Evolutionary conservation across 345 rosid species (phyloP), one percentile per base, ranked within the genome.

Genomic region (Linum tenue): DNA sequence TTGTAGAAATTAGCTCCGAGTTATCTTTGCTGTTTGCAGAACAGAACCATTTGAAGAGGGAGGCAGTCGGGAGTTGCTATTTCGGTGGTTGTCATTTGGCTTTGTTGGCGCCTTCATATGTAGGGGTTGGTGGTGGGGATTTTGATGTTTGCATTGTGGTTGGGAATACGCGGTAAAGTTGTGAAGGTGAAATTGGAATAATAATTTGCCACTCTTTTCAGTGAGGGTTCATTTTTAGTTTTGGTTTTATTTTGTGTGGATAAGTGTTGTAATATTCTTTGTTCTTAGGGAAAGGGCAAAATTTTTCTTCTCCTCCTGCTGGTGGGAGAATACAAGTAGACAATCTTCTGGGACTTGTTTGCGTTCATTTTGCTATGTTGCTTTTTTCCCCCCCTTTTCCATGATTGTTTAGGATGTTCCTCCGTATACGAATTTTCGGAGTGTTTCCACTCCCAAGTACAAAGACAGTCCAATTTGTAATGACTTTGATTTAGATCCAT

Each of bases 251-350:
- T 22, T 15, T 53, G 75, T 79, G 80, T 75, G 67, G 77, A 73
- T 73, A 74, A 66, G 81, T 77, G 66, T 64, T 80, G 83, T 75
- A 75, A 71, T 77, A 69, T 76, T 75, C 69, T 76, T 75, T 65
- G 43, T 53, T 31, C 58, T 53, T 63, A 65, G 73, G 72, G 69
- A 60, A 62, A 77, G 65, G 60, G 74, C 73, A 69, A 66, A 71
- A 68, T 67, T 72, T 67, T 55, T 37, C 40, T 3, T 51, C 69
- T 65, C 67, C 41, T 8, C 36, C n/a, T n/a, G 14, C 12, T 62
- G 5, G 37, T 56, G 9, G 53, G 53, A 48, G 6, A 41, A 41
- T 22, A 22, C 31, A 22, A 22, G 31, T 72, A 36, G 65, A 67
- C 77, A 76, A 71, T 82, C 75, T 76, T 38, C 70, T 74, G 79